A percentile compares a stretch with the other conserved stretches of the same genome.
Evolutionary conservation across 768 basidiomycete species (phyloP).

Genomic region (Leccinum pellstonianum): DNA sequence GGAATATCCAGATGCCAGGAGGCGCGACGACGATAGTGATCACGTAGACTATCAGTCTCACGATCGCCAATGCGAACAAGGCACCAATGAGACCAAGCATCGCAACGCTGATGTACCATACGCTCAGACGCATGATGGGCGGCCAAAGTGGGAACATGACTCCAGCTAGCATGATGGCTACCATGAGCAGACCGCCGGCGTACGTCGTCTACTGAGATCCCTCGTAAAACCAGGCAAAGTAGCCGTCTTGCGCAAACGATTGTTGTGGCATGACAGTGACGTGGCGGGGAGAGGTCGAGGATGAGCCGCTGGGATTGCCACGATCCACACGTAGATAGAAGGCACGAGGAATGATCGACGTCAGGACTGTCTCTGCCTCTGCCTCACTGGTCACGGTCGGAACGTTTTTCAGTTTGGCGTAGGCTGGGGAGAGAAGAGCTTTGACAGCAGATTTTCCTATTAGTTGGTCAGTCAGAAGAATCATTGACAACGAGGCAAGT

Average conservation of each 20-base stretch:
- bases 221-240: constrained; percentile 97
- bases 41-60: constrained; percentile 91
- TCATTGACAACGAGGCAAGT: not conserved
- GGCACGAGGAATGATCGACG: constrained; percentile 72
- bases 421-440: constrained; percentile 90
- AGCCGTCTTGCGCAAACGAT: constrained; percentile 71
- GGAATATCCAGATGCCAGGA: constrained; percentile 99
- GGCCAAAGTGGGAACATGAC: constrained; percentile 99
- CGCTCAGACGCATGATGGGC: constrained; percentile 84
- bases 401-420: constrained; percentile 79
- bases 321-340: constrained; percentile 94
- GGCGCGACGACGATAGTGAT: constrained; percentile 82
- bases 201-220: constrained; percentile 93
- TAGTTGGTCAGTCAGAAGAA: not conserved
- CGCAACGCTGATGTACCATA: constrained; percentile 91
- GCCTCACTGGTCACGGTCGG: constrained; percentile 72
- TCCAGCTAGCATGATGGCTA: constrained; percentile 88
- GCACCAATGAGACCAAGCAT: constrained; percentile 85
- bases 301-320: constrained; percentile 47
- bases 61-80: constrained; percentile 88
- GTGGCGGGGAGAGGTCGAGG: constrained; percentile 74
- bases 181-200: constrained; percentile 88
- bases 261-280: constrained; percentile 71
- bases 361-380: constrained; percentile 69
- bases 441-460: constrained; percentile 92